Evolutionary conservation across 140 eudicot species (phyloP), one percentile per base, ranked within the genome.

Genomic region (Anethum foeniculum): DNA sequence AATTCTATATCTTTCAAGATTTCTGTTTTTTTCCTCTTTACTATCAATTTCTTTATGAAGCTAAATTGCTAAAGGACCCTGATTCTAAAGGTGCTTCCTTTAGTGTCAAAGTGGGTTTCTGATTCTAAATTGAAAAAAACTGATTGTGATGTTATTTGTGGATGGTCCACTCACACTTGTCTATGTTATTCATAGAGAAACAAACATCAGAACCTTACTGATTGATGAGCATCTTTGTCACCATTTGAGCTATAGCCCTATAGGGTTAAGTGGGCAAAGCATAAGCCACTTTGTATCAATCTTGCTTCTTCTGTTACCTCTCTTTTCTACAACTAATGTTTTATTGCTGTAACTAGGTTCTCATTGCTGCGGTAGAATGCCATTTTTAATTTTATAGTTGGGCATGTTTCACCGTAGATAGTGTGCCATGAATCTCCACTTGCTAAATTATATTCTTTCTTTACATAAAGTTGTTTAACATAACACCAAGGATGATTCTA

Each of bases 1-100:
- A 85, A 85, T 87, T 82, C 85, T 75, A 68, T 58, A 30, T 80
- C 92, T 81, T 86, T 89, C 54, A 38, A 76, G 67, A 58, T 52
- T 30, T 80, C 77, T 82, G 79, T 81, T 56, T 48, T 76, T 27
- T 76, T 68, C 68, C 44, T 34, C 47, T 39, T 34, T 32, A 14
- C n/a, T 64, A 79, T 79, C 60, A 30, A 13, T 47, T 56, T 51
- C 77, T 75, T 80, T 80, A 78, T 60, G 81, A 56, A 30, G 56
- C 56, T 67, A 67, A 80, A 47, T 13, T 15, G 46, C 44, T 64
- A 56, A 48, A 80, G 38, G 77, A 67, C 69, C 76, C 82, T 68
- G 77, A 80, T 80, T 68, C 69, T 44, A 49, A 49, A 80, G 82
- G 75, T 30, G 77, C 51, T 47, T 19, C 67, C 72, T 80, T 80